Evolutionary conservation across 192 early-diverging fungal genomes (phyloP).

Genomic region (Mortierella antarctica): DNA sequence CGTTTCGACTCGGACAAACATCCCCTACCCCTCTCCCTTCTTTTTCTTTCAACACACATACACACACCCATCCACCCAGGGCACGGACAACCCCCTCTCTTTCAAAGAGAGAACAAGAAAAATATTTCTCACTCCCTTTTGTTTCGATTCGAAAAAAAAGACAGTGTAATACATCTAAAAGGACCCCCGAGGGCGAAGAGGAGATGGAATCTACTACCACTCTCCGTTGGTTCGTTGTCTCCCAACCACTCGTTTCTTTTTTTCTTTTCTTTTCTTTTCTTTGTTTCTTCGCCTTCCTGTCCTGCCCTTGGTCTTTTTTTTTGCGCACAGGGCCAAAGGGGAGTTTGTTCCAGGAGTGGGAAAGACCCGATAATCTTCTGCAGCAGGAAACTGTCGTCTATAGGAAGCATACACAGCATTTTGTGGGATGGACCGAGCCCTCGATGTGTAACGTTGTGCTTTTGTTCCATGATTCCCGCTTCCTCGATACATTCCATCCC

Average conservation of each 20-base stretch:
- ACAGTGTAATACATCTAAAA: no score
- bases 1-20: not conserved
- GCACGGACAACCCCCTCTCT: not conserved
- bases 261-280: constrained; percentile 2
- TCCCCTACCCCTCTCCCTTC: not conserved
- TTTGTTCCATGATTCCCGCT: no score
- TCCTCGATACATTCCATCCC: no score
- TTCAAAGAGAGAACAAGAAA: constrained; percentile 13
- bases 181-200: not conserved
- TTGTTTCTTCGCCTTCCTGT: not conserved
- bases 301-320: not conserved
- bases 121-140: constrained; percentile 24
- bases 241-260: not conserved
- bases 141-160: constrained; percentile 6
- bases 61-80: no score
- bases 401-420: no score
- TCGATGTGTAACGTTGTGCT: no score
- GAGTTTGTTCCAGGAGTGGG: no score
- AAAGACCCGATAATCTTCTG: no score
- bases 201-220: constrained; percentile 12
- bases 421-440: no score
- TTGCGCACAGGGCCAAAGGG: no score
- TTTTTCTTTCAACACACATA: not conserved
- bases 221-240: not conserved
- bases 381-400: no score